phyloP scores from a whole-genome alignment of 768 basidiomycete species.

The Pleurotus citrinopileatus region DNA sequence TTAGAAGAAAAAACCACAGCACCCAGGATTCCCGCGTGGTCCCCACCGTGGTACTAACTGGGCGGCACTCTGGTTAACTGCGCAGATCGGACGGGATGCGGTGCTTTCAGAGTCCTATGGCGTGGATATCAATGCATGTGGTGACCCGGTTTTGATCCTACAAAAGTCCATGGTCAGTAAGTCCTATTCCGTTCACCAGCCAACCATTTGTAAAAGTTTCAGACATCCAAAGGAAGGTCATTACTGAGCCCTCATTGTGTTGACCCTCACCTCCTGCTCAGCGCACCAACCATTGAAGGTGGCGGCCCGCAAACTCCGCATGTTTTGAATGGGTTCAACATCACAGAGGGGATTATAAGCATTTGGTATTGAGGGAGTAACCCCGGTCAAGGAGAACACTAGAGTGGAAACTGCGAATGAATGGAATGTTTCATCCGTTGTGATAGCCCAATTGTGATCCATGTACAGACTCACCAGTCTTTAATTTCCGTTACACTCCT shows the following conservation, averaged over 20 bases:
- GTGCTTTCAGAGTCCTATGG: not conserved
- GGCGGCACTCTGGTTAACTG: conserved; percentile 62
- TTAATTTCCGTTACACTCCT: no score
- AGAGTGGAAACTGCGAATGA: no score
- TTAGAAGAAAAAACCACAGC: conserved; percentile 44
- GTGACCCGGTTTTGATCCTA: conserved; percentile 1
- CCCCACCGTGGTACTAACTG: conserved; percentile 66
- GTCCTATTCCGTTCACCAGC: not conserved
- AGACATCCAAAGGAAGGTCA: conserved; percentile 92
- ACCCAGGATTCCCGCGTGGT: conserved; percentile 59
- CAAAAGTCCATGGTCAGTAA: not conserved
- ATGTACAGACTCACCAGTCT: no score
- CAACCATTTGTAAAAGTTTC: conserved; percentile 39
- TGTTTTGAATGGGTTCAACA: conserved; percentile 68
- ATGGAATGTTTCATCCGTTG: no score
- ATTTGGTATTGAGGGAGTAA: conserved; percentile 73
- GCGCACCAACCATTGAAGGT: conserved; percentile 47
- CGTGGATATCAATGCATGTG: conserved; percentile 29
- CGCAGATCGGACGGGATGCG: conserved; percentile 54
- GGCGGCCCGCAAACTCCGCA: conserved; percentile 61
- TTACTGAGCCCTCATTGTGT: conserved; percentile 61
- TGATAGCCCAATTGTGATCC: no score
- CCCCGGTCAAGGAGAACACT: no score
- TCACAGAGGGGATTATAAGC: conserved; percentile 66
- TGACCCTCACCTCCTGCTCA: conserved; percentile 70